Evolutionary conservation across 2,329 filamentous ascomycete species (phyloP).

Genomic region (Cladosporium sp.): DNA sequence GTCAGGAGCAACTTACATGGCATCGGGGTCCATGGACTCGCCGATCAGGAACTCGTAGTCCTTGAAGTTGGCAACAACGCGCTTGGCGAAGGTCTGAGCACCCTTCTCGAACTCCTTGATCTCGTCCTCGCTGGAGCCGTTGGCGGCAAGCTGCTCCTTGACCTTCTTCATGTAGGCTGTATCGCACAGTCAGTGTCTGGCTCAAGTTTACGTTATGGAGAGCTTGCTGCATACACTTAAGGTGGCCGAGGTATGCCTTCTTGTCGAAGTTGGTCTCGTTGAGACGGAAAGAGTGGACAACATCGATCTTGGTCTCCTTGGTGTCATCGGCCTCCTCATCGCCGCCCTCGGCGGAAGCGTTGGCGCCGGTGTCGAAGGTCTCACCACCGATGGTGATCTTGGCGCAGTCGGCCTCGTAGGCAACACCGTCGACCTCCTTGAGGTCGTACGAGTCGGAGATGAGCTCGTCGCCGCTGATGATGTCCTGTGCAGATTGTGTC

Average conservation of each 20-base stretch:
- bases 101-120: conserved; percentile 76
- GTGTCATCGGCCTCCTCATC: conserved; percentile 64
- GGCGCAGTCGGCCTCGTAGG: conserved; percentile 87
- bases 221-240: conserved; percentile 65
- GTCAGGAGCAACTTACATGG: conserved; percentile 67
- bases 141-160: conserved; percentile 65
- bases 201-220: not conserved
- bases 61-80: conserved; percentile 81
- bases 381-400: conserved; percentile 80
- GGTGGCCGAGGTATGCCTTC: conserved; percentile 75
- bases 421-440: conserved; percentile 72
- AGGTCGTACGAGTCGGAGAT: conserved; percentile 91
- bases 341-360: conserved; percentile 90
- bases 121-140: conserved; percentile 58
- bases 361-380: conserved; percentile 83
- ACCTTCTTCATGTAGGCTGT: conserved; percentile 88
- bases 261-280: conserved; percentile 77
- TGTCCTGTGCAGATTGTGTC: conserved; percentile 58
- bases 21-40: conserved; percentile 87
- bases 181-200: not conserved
- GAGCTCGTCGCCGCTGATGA: conserved; percentile 87
- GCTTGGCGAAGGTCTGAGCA: conserved; percentile 72
- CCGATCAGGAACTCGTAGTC: conserved; percentile 94
- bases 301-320: conserved; percentile 78
- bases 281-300: conserved; percentile 88